Evolutionary conservation across 768 basidiomycete species (phyloP).

Genomic region (Termitomyces sp.): DNA sequence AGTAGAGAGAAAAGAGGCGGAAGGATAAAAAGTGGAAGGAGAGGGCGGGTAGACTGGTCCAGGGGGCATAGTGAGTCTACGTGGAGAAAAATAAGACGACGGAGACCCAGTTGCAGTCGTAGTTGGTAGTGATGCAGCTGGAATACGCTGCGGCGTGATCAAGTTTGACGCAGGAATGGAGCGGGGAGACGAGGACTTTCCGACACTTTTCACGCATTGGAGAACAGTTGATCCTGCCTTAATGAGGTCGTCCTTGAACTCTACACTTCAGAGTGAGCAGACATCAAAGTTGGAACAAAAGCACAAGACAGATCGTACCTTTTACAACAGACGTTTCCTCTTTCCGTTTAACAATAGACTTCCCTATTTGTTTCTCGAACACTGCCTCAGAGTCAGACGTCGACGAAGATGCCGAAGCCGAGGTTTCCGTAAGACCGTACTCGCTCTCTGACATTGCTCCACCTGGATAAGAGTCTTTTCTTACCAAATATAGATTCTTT

Average conservation of each 20-base stretch:
- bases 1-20: background rate
- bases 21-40: background rate
- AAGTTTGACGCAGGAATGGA: constrained; percentile 7
- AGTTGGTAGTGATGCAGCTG: constrained; percentile 1
- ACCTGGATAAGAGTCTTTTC: constrained; percentile 11
- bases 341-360: constrained; percentile 12
- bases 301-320: constrained; percentile 16
- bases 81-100: background rate
- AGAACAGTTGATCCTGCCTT: constrained; percentile 36
- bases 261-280: constrained; percentile 11
- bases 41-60: background rate
- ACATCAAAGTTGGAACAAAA: background rate
- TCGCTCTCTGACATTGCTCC: constrained; percentile 15
- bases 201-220: constrained; percentile 32
- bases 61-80: background rate
- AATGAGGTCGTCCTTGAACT: constrained; percentile 22
- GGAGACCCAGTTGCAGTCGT: background rate
- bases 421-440: constrained; percentile 16
- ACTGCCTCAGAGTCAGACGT: constrained; percentile 33
- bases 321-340: constrained; percentile 21
- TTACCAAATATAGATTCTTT: constrained; percentile 62
- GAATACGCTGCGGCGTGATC: constrained; percentile 2
- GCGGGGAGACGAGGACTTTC: constrained; percentile 16
- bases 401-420: constrained; percentile 19
- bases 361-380: constrained; percentile 16